These are phyloP conservation scores for Circinella minor DNA, from an alignment of 371 early-diverging fungal species.

Conservation along the genomic window DNA sequence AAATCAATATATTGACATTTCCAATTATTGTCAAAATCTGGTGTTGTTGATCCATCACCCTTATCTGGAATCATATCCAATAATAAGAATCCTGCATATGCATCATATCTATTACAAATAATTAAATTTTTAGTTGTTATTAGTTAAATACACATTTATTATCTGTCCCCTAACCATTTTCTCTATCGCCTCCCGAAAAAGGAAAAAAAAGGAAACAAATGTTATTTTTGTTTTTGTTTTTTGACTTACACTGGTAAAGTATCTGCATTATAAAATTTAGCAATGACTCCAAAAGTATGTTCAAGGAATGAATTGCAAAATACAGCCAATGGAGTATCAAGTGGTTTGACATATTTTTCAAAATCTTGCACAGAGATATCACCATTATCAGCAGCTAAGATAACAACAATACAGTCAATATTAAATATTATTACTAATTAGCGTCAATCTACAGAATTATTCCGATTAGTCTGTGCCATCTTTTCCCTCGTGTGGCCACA, in stretches of 20 bases:
- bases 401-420: too few relatives aligned
- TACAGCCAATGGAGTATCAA: slow-evolving; percentile 21
- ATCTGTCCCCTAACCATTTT: too few relatives aligned
- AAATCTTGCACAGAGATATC: slow-evolving; percentile 19
- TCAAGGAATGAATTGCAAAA: slow-evolving; percentile 30
- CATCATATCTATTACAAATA: slow-evolving; percentile 28
- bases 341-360: slow-evolving; percentile 24
- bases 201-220: background rate
- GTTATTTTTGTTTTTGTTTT: background rate
- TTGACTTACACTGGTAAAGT: slow-evolving; percentile 1
- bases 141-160: too few relatives aligned
- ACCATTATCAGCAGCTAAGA: slow-evolving; percentile 26
- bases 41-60: slow-evolving; percentile 19
- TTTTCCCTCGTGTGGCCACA: background rate
- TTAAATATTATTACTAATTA: too few relatives aligned
- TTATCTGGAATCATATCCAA: slow-evolving; percentile 29
- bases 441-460: too few relatives aligned
- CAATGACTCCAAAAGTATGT: slow-evolving; percentile 20
- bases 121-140: background rate
- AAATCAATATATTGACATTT: slow-evolving; percentile 41
- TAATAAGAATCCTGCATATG: slow-evolving; percentile 24
- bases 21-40: slow-evolving; percentile 27
- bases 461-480: background rate
- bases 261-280: slow-evolving; percentile 16
- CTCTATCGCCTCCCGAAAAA: too few relatives aligned